Percentiles rank a stretch among this genome's conserved stretches.
phyloP scores from a whole-genome alignment of 768 basidiomycete species.

The Suillus americanus region DNA sequence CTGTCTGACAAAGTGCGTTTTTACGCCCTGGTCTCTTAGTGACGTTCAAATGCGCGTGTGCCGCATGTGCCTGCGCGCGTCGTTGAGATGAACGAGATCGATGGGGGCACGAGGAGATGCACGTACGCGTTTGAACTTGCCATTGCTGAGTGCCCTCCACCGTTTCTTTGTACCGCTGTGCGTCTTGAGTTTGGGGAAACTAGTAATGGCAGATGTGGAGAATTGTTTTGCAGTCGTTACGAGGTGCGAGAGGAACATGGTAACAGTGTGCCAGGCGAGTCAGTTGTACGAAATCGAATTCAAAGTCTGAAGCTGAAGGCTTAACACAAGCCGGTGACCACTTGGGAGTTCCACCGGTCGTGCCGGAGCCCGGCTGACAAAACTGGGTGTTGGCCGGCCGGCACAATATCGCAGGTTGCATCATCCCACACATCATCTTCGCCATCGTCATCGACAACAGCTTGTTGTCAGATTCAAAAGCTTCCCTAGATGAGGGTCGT shows the following conservation, averaged over 20 bases:
- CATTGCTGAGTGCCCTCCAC: conserved; percentile 69
- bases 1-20: conserved; percentile 63
- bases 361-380: neutral
- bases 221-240: conserved; percentile 43
- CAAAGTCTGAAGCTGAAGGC: neutral
- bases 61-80: conserved; percentile 59
- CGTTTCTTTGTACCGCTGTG: conserved; percentile 83
- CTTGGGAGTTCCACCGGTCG: neutral
- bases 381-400: neutral
- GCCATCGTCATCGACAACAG: neutral
- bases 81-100: neutral
- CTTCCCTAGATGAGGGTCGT: neutral
- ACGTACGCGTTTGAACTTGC: conserved; percentile 74
- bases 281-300: neutral
- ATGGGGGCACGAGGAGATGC: neutral
- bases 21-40: conserved; percentile 63
- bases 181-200: conserved; percentile 77
- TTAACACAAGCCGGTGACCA: too few relatives aligned
- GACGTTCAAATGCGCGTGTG: conserved; percentile 71
- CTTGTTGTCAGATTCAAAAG: neutral
- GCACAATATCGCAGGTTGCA: neutral
- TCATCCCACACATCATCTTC: neutral
- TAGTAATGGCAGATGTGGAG: conserved; percentile 53
- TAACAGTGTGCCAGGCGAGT: conserved; percentile 21
- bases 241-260: conserved; percentile 31